Evolutionary conservation across 345 rosid species (phyloP).

Genomic region (Bruguiera sexangula): DNA sequence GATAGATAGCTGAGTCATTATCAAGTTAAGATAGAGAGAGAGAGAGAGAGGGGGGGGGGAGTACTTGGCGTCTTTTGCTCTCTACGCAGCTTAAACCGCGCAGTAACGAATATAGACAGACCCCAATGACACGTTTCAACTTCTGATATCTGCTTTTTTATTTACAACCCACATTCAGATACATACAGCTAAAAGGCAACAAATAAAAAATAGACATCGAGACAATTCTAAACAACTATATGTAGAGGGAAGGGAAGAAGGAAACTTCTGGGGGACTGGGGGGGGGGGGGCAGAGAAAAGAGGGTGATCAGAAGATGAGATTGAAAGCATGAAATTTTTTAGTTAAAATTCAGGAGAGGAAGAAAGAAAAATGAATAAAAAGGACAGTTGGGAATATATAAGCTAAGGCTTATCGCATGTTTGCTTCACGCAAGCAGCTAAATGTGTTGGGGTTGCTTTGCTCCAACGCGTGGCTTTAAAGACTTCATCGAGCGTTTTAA

Average conservation of each 20-base stretch:
- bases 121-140: slow-evolving; percentile 42
- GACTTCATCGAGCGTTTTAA: slow-evolving; percentile 45
- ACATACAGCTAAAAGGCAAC: no score
- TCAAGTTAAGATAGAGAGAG: slow-evolving; percentile 27
- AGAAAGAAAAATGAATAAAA: slow-evolving; percentile 2
- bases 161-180: slow-evolving; percentile 17
- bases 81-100: slow-evolving; percentile 60
- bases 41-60: slow-evolving; percentile 22
- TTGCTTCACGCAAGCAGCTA: slow-evolving; percentile 99
- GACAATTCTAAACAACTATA: no score
- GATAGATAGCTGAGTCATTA: slow-evolving; percentile 37
- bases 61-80: slow-evolving; percentile 56
- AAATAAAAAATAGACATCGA: no score
- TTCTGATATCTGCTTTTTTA: slow-evolving; percentile 8
- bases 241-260: not conserved
- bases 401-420: slow-evolving; percentile 66
- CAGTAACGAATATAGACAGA: slow-evolving; percentile 33
- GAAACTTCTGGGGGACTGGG: not conserved
- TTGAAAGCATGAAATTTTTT: not conserved
- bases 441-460: slow-evolving; percentile 23
- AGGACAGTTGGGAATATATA: slow-evolving; percentile 39
- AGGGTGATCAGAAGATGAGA: not conserved
- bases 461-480: slow-evolving; percentile 90
- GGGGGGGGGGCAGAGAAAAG: not conserved
- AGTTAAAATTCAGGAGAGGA: not conserved